These are phyloP conservation scores for Dendrobium nobile DNA, from an alignment of 106 monocot genomes.

Conservation along the genomic window DNA sequence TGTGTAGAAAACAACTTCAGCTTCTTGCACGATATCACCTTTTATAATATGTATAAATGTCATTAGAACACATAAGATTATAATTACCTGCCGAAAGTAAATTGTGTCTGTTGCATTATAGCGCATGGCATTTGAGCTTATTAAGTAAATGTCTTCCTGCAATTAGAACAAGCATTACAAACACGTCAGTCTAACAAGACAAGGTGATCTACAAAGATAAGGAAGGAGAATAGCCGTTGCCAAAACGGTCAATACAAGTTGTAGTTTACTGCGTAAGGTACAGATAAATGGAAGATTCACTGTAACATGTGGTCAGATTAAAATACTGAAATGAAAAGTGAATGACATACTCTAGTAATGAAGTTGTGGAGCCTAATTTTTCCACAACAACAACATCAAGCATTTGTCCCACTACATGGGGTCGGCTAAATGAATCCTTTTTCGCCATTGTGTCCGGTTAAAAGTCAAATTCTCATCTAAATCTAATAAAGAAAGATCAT, in stretches of 20 bases:
- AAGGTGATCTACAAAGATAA: no score
- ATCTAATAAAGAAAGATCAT: no score
- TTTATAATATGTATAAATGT: background rate
- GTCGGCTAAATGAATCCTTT: no score
- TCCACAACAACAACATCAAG: no score
- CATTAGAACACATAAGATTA: background rate
- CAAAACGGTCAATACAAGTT: no score
- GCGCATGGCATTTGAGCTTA: conserved; percentile 82
- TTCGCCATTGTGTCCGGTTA: no score
- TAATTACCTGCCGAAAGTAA: conserved; percentile 74
- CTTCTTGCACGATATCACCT: background rate
- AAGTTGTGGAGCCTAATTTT: no score
- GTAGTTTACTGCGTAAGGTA: background rate
- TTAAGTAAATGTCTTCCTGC: conserved; percentile 78
- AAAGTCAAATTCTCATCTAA: no score
- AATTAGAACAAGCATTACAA: background rate
- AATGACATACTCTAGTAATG: background rate
- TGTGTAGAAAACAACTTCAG: conserved; percentile 15
- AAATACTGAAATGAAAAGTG: background rate
- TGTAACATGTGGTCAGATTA: background rate
- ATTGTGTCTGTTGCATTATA: conserved; percentile 84
- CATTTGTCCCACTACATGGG: no score
- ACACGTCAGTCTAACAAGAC: no score
- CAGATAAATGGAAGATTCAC: background rate
- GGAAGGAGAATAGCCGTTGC: no score